phyloP scores from a whole-genome alignment of 2,329 filamentous ascomycete genomes.

The Clonostachys chloroleuca region DNA sequence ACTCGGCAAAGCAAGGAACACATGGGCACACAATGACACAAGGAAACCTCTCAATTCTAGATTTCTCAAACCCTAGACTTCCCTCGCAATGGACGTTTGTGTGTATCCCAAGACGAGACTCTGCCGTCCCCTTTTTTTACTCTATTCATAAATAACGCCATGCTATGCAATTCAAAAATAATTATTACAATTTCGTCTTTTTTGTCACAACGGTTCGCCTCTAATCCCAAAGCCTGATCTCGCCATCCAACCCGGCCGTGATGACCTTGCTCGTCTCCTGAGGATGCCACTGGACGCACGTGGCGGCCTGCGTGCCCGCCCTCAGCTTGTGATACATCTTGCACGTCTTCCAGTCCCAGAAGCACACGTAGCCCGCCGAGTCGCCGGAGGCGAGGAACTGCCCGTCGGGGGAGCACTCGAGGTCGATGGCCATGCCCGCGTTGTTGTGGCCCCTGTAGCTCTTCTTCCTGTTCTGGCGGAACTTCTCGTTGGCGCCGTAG shows the following conservation, averaged over 20 bases:
- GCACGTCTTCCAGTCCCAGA: constrained; percentile 99
- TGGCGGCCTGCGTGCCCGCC: constrained; percentile 76
- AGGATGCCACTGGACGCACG: constrained; percentile 94
- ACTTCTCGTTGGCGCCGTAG: constrained; percentile 91
- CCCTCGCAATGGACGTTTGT: no score
- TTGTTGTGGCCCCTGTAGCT: constrained; percentile 94
- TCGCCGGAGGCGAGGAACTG: constrained; percentile 88
- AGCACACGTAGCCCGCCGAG: constrained; percentile 83
- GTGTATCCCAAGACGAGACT: no score
- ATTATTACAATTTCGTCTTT: no score
- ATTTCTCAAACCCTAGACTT: no score
- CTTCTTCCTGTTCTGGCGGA: constrained; percentile 97
- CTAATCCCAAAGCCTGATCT: constrained; percentile 92
- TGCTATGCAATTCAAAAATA: constrained; percentile 2
- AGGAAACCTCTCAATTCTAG: no score
- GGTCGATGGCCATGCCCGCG: constrained; percentile 86
- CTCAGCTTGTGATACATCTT: constrained; percentile 98
- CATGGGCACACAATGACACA: no score
- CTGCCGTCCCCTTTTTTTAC: no score
- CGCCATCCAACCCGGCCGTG: constrained; percentile 83
- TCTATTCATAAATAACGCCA: not conserved
- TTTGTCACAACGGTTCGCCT: not conserved
- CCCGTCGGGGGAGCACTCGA: constrained; percentile 85
- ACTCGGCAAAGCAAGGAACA: no score
- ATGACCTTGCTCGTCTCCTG: constrained; percentile 93